Conservation (phyloP, 306 rosid genomes). For the Hylodesmum podocarpum region DNA sequence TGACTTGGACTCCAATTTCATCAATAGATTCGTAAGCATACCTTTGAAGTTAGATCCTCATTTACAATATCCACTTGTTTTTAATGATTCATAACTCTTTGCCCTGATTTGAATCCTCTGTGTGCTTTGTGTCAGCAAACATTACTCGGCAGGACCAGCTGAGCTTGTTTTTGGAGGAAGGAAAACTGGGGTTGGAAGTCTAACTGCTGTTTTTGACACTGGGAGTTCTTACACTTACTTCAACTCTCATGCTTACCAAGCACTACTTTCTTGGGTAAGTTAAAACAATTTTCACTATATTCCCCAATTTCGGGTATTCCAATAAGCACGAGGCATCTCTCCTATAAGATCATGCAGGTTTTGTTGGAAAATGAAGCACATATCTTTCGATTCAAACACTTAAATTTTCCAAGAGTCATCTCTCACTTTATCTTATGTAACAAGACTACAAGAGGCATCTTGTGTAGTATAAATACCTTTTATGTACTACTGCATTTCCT, state of each 20-base stretch:
- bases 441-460: too few relatives aligned
- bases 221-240: constrained; percentile 89
- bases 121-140: constrained; percentile 58
- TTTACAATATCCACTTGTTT: neutral
- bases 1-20: constrained; percentile 71
- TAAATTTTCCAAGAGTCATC: too few relatives aligned
- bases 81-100: neutral
- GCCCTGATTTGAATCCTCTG: neutral
- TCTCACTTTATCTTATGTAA: too few relatives aligned
- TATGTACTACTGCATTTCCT: too few relatives aligned
- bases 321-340: neutral
- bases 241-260: constrained; percentile 62
- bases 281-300: constrained; percentile 19
- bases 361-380: neutral
- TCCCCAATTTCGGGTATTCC: neutral
- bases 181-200: constrained; percentile 47
- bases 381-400: too few relatives aligned
- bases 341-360: neutral
- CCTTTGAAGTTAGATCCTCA: constrained; percentile 21
- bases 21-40: constrained; percentile 53
- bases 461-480: too few relatives aligned
- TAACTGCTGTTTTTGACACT: constrained; percentile 63
- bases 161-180: constrained; percentile 71
- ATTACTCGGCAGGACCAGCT: constrained; percentile 78
- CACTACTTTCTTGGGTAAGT: constrained; percentile 64